Evolutionary conservation across 148 eudicot genomes (phyloP).

Genomic region (Vaccinium vitisidaea): DNA sequence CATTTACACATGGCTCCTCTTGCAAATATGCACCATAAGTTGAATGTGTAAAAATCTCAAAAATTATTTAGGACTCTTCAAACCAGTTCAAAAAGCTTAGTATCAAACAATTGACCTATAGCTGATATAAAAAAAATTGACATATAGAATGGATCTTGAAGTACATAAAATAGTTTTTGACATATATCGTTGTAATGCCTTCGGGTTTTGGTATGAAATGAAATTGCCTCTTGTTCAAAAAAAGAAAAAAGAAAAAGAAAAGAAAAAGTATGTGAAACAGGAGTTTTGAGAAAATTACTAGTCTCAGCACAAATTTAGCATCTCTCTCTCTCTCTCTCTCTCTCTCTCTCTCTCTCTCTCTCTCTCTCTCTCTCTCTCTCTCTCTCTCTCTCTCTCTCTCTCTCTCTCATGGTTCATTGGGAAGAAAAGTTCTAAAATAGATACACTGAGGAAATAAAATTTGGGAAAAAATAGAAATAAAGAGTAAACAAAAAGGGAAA

Average conservation of each 20-base stretch:
- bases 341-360: not conserved
- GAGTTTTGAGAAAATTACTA: too few relatives aligned
- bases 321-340: not conserved
- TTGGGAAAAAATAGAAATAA: not conserved
- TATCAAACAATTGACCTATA: too few relatives aligned
- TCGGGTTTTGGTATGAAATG: too few relatives aligned
- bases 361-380: too few relatives aligned
- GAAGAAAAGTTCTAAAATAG: not conserved
- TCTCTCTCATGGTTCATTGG: too few relatives aligned
- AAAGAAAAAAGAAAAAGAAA: too few relatives aligned
- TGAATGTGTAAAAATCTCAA: not conserved
- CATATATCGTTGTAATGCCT: too few relatives aligned
- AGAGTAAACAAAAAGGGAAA: not conserved
- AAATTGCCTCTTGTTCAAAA: too few relatives aligned
- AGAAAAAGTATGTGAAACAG: too few relatives aligned
- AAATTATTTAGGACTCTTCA: not conserved
- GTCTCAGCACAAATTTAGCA: not conserved
- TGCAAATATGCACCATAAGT: not conserved
- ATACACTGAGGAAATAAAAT: not conserved
- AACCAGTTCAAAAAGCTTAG: not conserved
- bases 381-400: not conserved
- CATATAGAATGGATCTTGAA: too few relatives aligned
- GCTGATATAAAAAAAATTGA: not conserved
- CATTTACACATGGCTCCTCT: not conserved
- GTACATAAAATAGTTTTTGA: too few relatives aligned